Evolutionary conservation across 2,329 filamentous ascomycete genomes (phyloP).

Genomic region (Aspergillus ochraceus): DNA sequence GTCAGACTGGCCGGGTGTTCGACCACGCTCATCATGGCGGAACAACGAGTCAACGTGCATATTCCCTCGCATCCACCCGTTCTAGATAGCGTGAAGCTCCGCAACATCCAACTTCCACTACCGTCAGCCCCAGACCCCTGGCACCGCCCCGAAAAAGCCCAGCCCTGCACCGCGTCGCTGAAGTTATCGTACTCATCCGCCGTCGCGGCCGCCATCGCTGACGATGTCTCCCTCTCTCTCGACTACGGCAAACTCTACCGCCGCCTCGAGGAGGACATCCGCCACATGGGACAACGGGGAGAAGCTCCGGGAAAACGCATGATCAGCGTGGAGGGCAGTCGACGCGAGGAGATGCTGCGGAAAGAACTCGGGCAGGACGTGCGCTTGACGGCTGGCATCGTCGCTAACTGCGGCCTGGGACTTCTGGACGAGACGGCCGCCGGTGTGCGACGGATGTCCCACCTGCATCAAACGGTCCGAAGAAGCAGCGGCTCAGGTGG

Average conservation of each 20-base stretch:
- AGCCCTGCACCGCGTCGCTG: conserved; percentile 46
- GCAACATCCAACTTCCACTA: conserved; percentile 45
- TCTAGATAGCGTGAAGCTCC: conserved; percentile 42
- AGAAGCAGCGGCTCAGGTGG: conserved; percentile 21
- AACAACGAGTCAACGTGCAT: conserved; percentile 27
- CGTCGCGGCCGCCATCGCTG: conserved; percentile 42
- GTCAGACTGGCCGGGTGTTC: not conserved
- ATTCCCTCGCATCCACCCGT: conserved; percentile 33
- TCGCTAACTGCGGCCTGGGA: conserved; percentile 36
- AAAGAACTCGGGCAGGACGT: conserved; percentile 34
- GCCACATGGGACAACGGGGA: conserved; percentile 26
- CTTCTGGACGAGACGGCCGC: conserved; percentile 40
- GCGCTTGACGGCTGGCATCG: conserved; percentile 35
- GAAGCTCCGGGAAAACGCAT: conserved; percentile 24
- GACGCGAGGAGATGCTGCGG: conserved; percentile 30
- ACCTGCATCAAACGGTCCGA: conserved; percentile 23
- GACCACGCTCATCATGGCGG: conserved; percentile 20
- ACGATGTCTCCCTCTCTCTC: conserved; percentile 47
- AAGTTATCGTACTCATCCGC: conserved; percentile 44
- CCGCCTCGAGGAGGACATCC: conserved; percentile 37
- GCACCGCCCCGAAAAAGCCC: conserved; percentile 45
- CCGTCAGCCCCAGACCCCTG: conserved; percentile 48
- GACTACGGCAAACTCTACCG: conserved; percentile 51
- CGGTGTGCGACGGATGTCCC: conserved; percentile 34
- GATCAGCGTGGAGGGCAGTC: conserved; percentile 28